phyloP scores from a whole-genome alignment of 2,329 filamentous ascomycete species.

The Xenoacremonium recifei region DNA sequence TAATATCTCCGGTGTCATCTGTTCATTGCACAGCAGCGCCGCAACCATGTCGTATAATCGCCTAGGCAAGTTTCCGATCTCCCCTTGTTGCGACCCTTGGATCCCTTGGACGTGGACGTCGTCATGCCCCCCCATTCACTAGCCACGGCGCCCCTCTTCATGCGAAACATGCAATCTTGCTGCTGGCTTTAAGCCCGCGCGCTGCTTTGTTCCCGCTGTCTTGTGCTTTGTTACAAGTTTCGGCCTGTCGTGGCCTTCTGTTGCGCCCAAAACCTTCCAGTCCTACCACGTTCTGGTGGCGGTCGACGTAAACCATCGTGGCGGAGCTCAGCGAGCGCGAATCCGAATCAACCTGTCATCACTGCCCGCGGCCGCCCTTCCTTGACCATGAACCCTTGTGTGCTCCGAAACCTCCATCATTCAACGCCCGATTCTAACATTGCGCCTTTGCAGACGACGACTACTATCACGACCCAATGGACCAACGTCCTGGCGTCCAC shows the following conservation, averaged over 20 bases:
- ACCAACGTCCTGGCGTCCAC: conserved; percentile 37
- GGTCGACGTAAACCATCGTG: conserved; percentile 16
- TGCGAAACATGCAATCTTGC: conserved; percentile 12
- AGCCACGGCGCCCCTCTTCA: conserved; percentile 19
- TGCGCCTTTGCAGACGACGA: conserved; percentile 48
- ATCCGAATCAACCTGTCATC: background rate
- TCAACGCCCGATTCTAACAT: conserved; percentile 22
- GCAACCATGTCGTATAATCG: conserved; percentile 70
- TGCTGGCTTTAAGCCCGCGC: background rate
- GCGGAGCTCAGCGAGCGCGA: conserved; percentile 8
- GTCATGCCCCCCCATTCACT: conserved; percentile 17
- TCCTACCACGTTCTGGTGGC: conserved; percentile 13
- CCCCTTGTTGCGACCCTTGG: conserved; percentile 9
- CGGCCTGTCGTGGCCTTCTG: too few species aligned
- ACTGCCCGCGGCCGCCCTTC: too few species aligned
- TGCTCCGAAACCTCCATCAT: too few species aligned
- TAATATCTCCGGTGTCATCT: background rate
- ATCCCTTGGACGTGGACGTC: conserved; percentile 15
- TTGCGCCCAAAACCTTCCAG: conserved; percentile 7
- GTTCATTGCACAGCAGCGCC: conserved; percentile 10
- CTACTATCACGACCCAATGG: conserved; percentile 61
- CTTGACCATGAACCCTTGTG: too few species aligned
- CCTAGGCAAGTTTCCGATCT: conserved; percentile 55
- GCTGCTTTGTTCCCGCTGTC: background rate
- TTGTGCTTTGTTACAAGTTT: too few species aligned